Percentiles rank a stretch among this genome's conserved stretches.
These are phyloP conservation scores for Dimargaris xerosporica DNA, from an alignment of 192 early-diverging fungal genomes.

Conservation along the genomic window DNA sequence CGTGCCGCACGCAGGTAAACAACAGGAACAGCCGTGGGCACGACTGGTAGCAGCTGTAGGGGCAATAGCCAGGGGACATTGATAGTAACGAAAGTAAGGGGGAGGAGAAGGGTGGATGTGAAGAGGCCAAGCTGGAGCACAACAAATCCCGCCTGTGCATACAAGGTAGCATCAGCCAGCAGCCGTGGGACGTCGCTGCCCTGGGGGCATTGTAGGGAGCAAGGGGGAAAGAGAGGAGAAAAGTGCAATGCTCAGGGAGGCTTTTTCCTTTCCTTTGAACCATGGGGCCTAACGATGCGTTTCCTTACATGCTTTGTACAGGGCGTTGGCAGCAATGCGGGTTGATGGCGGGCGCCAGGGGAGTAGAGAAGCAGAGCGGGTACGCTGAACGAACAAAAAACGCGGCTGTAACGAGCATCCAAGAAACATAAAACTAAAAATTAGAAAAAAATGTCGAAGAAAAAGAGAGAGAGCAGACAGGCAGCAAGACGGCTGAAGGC, in stretches of 20 bases:
- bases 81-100: background rate
- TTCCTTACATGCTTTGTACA: background rate
- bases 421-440: too few relatives aligned
- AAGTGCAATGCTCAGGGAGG: background rate
- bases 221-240: too few relatives aligned
- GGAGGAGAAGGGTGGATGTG: conserved; percentile 3
- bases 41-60: background rate
- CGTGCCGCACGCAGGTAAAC: too few relatives aligned
- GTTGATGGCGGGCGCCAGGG: too few relatives aligned
- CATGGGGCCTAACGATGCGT: conserved; percentile 8
- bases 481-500: too few relatives aligned
- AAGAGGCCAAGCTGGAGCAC: background rate
- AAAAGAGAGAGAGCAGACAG: too few relatives aligned
- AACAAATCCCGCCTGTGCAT: background rate
- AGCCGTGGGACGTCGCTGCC: background rate
- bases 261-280: conserved; percentile 4
- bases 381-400: too few relatives aligned
- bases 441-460: too few relatives aligned
- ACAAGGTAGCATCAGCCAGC: background rate
- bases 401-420: too few relatives aligned
- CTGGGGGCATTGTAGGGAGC: background rate
- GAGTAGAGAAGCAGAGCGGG: too few relatives aligned
- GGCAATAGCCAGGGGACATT: background rate
- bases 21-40: too few relatives aligned
- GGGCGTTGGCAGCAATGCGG: background rate